Conservation (phyloP, 257 asterid genomes). For the Nicotiana paniculata region DNA sequence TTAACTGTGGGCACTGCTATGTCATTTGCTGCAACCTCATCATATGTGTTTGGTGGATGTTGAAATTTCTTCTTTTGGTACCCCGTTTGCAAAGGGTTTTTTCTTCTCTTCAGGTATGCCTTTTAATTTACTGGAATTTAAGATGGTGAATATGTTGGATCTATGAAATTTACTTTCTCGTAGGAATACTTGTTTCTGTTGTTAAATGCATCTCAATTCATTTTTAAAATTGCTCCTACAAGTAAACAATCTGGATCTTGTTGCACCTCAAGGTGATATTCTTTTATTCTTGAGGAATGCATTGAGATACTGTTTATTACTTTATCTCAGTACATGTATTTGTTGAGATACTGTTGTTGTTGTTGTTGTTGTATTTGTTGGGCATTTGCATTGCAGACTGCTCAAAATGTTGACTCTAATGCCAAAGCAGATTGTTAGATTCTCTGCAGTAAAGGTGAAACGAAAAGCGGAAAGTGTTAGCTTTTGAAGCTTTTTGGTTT, state of each 20-base stretch:
- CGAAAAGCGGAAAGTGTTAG: background rate
- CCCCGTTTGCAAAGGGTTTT: constrained; percentile 49
- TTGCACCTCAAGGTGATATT: background rate
- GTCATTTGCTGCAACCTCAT: constrained; percentile 41
- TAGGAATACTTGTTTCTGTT: background rate
- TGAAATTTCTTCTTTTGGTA: constrained; percentile 45
- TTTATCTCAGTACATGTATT: background rate
- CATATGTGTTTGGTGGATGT: constrained; percentile 83
- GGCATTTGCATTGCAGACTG: background rate
- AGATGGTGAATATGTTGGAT: background rate
- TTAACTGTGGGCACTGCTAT: constrained; percentile 34
- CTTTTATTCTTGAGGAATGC: background rate
- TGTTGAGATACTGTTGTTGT: background rate
- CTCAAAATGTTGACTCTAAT: background rate
- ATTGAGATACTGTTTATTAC: background rate
- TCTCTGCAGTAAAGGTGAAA: background rate
- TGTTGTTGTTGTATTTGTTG: background rate
- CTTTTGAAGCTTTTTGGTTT: background rate
- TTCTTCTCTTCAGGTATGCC: constrained; percentile 31
- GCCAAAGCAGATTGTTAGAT: background rate
- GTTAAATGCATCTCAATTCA: background rate
- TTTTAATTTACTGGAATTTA: background rate
- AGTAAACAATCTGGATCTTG: background rate
- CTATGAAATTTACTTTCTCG: background rate
- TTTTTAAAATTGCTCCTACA: background rate